phyloP scores from a whole-genome alignment of 2,329 filamentous ascomycete genomes.

The Aspergillus fumigatus region DNA sequence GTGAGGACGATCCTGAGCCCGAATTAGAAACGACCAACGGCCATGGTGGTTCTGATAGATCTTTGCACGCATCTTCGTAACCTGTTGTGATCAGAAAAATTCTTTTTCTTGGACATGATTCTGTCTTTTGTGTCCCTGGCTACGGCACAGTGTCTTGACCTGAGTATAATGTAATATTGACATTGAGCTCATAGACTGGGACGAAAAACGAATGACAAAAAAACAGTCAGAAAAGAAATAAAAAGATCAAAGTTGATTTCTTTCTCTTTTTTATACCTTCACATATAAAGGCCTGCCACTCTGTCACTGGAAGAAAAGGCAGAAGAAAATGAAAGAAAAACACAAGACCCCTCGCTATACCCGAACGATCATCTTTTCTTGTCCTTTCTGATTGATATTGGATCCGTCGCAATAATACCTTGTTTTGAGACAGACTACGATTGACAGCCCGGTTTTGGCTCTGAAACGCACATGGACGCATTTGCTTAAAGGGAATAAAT shows the following conservation, averaged over 20 bases:
- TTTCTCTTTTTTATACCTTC: neutral
- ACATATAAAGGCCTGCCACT: neutral
- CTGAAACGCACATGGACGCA: neutral
- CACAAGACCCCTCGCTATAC: too few relatives aligned
- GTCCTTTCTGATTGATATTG: too few relatives aligned
- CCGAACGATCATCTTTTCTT: too few relatives aligned
- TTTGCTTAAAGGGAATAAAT: neutral
- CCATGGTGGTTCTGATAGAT: slow-evolving; percentile 4
- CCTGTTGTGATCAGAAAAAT: neutral
- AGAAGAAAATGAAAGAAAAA: too few relatives aligned
- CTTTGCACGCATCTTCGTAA: neutral
- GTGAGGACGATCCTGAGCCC: slow-evolving; percentile 36
- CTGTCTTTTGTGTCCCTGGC: neutral
- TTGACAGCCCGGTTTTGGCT: neutral
- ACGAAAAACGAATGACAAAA: neutral
- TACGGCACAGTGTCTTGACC: neutral
- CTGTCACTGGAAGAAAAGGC: too few relatives aligned
- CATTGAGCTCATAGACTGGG: neutral
- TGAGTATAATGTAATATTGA: neutral
- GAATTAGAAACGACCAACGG: slow-evolving; percentile 18
- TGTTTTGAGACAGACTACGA: too few relatives aligned
- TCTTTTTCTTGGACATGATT: neutral
- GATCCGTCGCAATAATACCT: too few relatives aligned
- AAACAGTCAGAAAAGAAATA: neutral
- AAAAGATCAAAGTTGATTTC: neutral